These are phyloP conservation scores for Penicillium steckii DNA, from an alignment of 495 filamentous ascomycete species.

Conservation along the genomic window DNA sequence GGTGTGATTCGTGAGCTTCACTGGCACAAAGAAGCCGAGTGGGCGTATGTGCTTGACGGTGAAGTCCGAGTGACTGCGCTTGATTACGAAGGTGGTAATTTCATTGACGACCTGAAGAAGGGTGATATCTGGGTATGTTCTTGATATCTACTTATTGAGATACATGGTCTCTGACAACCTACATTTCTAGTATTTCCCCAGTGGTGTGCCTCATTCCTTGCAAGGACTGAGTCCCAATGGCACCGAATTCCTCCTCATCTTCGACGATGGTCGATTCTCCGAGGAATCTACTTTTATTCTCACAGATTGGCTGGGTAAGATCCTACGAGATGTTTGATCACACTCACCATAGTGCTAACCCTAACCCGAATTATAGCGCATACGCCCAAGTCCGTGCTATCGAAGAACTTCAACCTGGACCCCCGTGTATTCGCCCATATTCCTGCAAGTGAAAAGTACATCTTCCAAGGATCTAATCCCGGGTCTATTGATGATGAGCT, in stretches of 20 bases:
- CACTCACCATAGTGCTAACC: neutral
- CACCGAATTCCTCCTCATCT: slow-evolving; percentile 69
- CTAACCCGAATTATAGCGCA: slow-evolving; percentile 40
- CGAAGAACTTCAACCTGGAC: slow-evolving; percentile 63
- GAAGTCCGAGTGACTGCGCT: slow-evolving; percentile 53
- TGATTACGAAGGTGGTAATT: slow-evolving; percentile 66
- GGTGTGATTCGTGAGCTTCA: slow-evolving; percentile 72
- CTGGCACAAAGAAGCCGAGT: slow-evolving; percentile 73
- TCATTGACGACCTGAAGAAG: slow-evolving; percentile 66
- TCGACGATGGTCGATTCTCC: slow-evolving; percentile 66
- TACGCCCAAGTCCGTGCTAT: slow-evolving; percentile 60
- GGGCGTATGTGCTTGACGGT: slow-evolving; percentile 63
- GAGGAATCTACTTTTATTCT: slow-evolving; percentile 70
- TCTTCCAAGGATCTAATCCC: slow-evolving; percentile 61
- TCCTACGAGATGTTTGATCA: neutral
- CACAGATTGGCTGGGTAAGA: slow-evolving; percentile 62
- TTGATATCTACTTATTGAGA: neutral
- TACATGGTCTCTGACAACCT: neutral
- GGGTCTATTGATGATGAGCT: slow-evolving; percentile 47
- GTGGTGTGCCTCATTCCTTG: slow-evolving; percentile 66
- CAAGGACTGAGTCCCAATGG: slow-evolving; percentile 65
- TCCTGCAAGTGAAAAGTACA: slow-evolving; percentile 62
- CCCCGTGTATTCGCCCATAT: slow-evolving; percentile 59
- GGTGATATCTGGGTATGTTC: slow-evolving; percentile 57
- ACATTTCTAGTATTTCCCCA: slow-evolving; percentile 60